Base-by-base conservation (phyloP, 345 rosid species). In the Microthlaspi erraticum region DNA sequence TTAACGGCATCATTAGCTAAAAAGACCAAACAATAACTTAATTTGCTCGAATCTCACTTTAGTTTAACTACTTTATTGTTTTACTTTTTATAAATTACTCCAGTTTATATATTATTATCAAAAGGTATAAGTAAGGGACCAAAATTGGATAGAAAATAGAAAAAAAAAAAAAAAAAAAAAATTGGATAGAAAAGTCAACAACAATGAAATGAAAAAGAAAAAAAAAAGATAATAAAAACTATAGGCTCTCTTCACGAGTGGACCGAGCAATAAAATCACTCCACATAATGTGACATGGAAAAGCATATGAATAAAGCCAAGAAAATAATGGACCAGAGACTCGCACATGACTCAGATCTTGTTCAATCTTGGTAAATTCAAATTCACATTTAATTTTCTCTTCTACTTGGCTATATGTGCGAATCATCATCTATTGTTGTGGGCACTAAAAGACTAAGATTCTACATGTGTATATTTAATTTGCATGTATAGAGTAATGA, bases 381-480 rank as follows among this genome's bases (percentile, higher is more conserved):
- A 64, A 12, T 65, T 39, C 53, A 58, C n/a, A 29, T 57, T 17
- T 49, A 11, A 7, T 26, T 46, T 4, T n/a, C 32, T 63, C 32
- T 62, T 45, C 23, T 57, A 31, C 66, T 56, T 38, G 52, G 32
- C 46, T 48, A 49, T 60, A 58, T 39, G 66, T 73, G 66, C 54
- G 44, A 37, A 55, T 45, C 42, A 55, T 45, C 42, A 26, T 12
- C 3, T 50, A 29, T 36, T 48, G 41, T 46, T 45, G 43, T 55
- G 58, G 31, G 49, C 39, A 50, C 60, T 18, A 38, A 26, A 26
- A 56, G 26, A 46, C 59, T 50, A 65, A 65, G 60, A 73, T 41
- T 73, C 72, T 66, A 60, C 39, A 33, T 64, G 64, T 41, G 45
- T 43, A 26, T 74, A 67, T 16, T 75, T 43, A 68, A 68, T 68